A percentile compares a stretch with the other conserved stretches of the same genome.
Conservation (phyloP, 768 basidiomycete genomes). For the Coprinellus micaceus region DNA sequence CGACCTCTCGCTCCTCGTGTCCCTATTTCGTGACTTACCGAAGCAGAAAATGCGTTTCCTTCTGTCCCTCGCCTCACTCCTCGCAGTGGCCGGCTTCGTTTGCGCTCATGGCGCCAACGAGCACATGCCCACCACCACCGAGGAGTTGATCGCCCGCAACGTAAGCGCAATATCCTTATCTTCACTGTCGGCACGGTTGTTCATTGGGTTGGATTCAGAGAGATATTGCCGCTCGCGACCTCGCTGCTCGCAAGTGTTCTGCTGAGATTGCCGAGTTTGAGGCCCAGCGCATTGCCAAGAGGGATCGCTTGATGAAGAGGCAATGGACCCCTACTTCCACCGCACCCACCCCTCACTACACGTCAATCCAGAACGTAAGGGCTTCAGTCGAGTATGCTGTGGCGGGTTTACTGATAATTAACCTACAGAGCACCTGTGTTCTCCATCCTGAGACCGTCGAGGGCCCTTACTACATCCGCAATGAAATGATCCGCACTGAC, state of each 20-base stretch:
- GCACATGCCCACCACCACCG: neutral
- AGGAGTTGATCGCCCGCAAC: conserved; percentile 1
- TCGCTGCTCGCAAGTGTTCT: conserved; percentile 10
- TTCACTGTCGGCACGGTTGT: neutral
- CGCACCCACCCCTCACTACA: conserved; percentile 4
- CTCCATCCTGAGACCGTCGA: conserved; percentile 52
- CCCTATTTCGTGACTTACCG: neutral
- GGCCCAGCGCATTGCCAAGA: conserved; percentile 8
- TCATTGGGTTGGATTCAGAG: neutral
- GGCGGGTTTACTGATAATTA: conserved; percentile 8
- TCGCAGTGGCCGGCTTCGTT: conserved; percentile 4
- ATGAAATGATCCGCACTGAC: conserved; percentile 8
- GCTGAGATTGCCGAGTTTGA: conserved; percentile 5
- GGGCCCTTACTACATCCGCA: conserved; percentile 49
- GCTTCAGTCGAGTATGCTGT: conserved; percentile 9
- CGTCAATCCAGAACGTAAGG: conserved; percentile 9
- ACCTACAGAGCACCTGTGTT: conserved; percentile 47
- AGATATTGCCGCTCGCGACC: neutral
- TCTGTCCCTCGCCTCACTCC: conserved; percentile 3
- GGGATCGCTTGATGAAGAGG: conserved; percentile 10
- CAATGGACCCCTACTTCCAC: conserved; percentile 8
- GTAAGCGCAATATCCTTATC: neutral
- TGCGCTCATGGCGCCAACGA: conserved; percentile 5
- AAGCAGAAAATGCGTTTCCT: conserved; percentile 4
- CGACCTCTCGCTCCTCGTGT: neutral